A percentile compares a stretch with the other conserved stretches of the same genome.
Conservation (phyloP, 129 eudicot species). For the Flaveria sonorensis region DNA sequence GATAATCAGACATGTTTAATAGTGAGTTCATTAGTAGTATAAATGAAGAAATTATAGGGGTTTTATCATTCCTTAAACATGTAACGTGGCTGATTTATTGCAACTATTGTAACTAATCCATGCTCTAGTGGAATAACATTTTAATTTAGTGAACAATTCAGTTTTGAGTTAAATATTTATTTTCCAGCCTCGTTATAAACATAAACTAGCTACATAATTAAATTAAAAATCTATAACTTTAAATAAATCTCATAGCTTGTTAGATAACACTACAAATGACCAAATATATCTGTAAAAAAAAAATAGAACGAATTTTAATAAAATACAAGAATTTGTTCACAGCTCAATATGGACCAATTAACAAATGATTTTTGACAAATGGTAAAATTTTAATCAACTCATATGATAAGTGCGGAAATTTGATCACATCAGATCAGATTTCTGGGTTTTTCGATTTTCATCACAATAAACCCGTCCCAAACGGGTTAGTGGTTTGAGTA, state of each 20-base stretch:
- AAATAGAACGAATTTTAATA: background rate
- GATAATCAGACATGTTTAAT: too few relatives aligned
- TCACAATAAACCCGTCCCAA: conserved; percentile 41
- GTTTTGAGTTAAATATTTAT: too few relatives aligned
- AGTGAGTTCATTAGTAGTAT: too few relatives aligned
- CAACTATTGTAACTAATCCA: too few relatives aligned
- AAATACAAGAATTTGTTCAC: background rate
- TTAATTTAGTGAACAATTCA: too few relatives aligned
- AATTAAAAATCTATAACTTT: background rate
- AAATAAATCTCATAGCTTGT: background rate
- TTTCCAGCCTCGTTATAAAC: background rate
- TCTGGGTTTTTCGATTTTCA: background rate
- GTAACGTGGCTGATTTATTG: too few relatives aligned
- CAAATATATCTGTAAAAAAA: background rate
- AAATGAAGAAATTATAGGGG: too few relatives aligned
- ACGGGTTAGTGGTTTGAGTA: conserved; percentile 65
- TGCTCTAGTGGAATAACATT: too few relatives aligned
- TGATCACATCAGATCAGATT: background rate
- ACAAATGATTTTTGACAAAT: background rate
- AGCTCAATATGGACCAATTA: background rate
- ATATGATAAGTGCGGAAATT: background rate
- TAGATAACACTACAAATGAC: background rate
- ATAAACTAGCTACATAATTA: background rate
- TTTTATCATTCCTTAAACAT: too few relatives aligned
- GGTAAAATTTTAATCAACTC: background rate